Evolutionary conservation across 2,329 filamentous ascomycete species (phyloP).

Genomic region (Alternaria gaisen): DNA sequence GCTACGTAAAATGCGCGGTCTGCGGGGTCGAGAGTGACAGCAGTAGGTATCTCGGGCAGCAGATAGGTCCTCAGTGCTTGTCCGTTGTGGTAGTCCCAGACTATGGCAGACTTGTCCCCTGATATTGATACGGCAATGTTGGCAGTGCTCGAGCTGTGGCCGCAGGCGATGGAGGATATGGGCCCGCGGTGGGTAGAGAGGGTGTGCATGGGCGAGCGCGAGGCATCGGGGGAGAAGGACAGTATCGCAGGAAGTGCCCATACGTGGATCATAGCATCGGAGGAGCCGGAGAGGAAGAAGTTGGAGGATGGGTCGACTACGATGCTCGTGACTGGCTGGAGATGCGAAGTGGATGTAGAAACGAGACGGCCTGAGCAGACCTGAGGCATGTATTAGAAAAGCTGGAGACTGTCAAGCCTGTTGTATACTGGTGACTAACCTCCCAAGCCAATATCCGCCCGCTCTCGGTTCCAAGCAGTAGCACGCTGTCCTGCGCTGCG

Average conservation of each 20-base stretch:
- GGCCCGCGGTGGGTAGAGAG: constrained; percentile 80
- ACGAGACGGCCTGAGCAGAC: constrained; percentile 78
- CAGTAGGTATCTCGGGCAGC: constrained; percentile 76
- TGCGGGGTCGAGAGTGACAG: constrained; percentile 79
- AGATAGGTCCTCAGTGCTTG: constrained; percentile 81
- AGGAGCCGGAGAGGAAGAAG: constrained; percentile 79
- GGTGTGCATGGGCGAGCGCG: constrained; percentile 74
- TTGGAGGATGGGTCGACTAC: constrained; percentile 73
- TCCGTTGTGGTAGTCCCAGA: constrained; percentile 91
- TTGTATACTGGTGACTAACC: constrained; percentile 60
- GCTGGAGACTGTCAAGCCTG: not conserved
- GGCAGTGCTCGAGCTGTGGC: constrained; percentile 74
- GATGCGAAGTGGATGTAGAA: constrained; percentile 78
- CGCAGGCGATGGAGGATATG: constrained; percentile 70
- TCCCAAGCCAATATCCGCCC: constrained; percentile 93
- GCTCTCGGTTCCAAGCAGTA: constrained; percentile 83
- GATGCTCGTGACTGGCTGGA: constrained; percentile 81
- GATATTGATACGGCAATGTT: constrained; percentile 87
- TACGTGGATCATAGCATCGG: constrained; percentile 89
- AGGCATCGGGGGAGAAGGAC: constrained; percentile 63
- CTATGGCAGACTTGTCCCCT: constrained; percentile 85
- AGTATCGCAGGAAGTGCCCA: constrained; percentile 85
- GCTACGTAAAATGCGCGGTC: constrained; percentile 84
- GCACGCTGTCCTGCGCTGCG: constrained; percentile 70
- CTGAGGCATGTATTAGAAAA: constrained; percentile 53